phyloP scores from a whole-genome alignment of 2,329 filamentous ascomycete species.

The Aspergillus calidoustus region DNA sequence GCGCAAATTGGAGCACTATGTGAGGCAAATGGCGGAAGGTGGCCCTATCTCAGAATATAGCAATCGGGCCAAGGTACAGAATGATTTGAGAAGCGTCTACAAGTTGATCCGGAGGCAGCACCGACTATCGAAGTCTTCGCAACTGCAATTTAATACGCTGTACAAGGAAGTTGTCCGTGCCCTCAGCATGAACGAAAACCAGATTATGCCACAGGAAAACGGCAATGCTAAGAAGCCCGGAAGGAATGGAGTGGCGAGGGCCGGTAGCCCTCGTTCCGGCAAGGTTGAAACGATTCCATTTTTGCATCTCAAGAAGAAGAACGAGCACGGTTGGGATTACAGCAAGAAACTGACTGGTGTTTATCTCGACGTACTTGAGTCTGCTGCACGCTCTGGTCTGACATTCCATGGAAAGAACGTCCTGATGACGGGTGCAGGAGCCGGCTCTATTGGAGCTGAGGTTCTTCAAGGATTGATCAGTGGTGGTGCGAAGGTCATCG shows the following conservation, averaged over 20 bases:
- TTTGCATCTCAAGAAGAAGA: slow-evolving; percentile 96
- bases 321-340: slow-evolving; percentile 97
- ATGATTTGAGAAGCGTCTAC: slow-evolving; percentile 92
- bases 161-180: slow-evolving; percentile 95
- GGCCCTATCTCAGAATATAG: slow-evolving; percentile 99
- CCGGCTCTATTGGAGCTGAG: slow-evolving; percentile 95
- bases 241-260: slow-evolving; percentile 54
- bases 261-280: slow-evolving; percentile 69
- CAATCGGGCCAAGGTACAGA: slow-evolving; percentile 97
- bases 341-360: slow-evolving; percentile 96
- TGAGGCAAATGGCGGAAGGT: slow-evolving; percentile 96
- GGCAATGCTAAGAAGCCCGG: slow-evolving; percentile 63
- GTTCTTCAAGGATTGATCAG: slow-evolving; percentile 95
- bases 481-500: slow-evolving; percentile 93
- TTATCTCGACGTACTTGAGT: slow-evolving; percentile 90
- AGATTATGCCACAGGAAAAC: slow-evolving; percentile 89
- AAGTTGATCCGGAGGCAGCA: slow-evolving; percentile 98
- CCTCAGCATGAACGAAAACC: slow-evolving; percentile 95
- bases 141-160: slow-evolving; percentile 92
- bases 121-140: slow-evolving; percentile 93
- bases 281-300: slow-evolving; percentile 98
- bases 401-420: slow-evolving; percentile 94
- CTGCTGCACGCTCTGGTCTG: slow-evolving; percentile 83
- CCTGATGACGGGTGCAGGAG: slow-evolving; percentile 97
- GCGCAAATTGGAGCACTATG: slow-evolving; percentile 97